Percentiles rank a stretch among this genome's conserved stretches.
phyloP scores from a whole-genome alignment of 2,329 filamentous ascomycete species.

The Xenoacremonium recifei region DNA sequence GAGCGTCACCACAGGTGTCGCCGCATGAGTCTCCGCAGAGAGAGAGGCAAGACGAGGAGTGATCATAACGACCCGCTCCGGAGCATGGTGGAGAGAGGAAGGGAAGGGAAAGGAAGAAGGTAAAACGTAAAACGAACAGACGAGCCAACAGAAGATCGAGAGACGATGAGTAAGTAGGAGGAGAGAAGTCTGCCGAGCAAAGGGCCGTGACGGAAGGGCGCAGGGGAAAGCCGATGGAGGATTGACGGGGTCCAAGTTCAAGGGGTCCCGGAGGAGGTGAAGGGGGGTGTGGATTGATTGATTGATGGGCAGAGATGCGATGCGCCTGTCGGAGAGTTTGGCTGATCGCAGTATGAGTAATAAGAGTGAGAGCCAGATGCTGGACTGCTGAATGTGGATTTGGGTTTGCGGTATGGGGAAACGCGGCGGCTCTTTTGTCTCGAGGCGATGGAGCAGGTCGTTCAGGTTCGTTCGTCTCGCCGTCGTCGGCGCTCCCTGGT shows the following conservation, averaged over 20 bases:
- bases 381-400: slow-evolving; percentile 17
- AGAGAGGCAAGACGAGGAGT: slow-evolving; percentile 27
- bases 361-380: too few species aligned
- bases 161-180: neutral
- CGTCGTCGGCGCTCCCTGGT: too few species aligned
- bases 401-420: slow-evolving; percentile 20
- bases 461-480: too few species aligned
- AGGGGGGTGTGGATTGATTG: slow-evolving; percentile 24
- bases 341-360: too few species aligned
- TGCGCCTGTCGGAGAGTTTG: slow-evolving; percentile 16
- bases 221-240: neutral
- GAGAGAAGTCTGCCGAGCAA: too few species aligned
- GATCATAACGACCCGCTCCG: slow-evolving; percentile 37
- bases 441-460: too few species aligned
- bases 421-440: slow-evolving; percentile 29
- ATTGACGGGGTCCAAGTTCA: too few species aligned
- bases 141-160: slow-evolving; percentile 22
- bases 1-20: slow-evolving; percentile 15
- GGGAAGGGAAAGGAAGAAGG: slow-evolving; percentile 18
- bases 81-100: slow-evolving; percentile 29
- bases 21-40: slow-evolving; percentile 33
- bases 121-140: too few species aligned
- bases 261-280: slow-evolving; percentile 5
- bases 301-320: slow-evolving; percentile 8
- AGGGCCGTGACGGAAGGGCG: neutral